phyloP scores from a whole-genome alignment of 2,329 filamentous ascomycete species.

The Achaetomium macrosporum region DNA sequence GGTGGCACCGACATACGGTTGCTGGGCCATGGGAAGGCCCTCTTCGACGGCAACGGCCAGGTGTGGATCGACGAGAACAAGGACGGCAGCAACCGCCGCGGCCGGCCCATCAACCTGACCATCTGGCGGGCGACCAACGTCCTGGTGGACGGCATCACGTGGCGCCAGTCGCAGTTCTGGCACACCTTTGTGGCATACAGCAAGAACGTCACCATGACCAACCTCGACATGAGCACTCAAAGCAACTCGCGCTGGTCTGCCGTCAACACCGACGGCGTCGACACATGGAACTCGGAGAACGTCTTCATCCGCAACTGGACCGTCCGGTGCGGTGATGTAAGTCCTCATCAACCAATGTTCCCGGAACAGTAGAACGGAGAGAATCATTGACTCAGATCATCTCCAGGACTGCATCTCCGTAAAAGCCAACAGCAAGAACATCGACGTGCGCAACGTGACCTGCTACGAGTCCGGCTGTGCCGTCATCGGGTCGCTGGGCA shows the following conservation, averaged over 20 bases:
- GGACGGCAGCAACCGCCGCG: constrained; percentile 36
- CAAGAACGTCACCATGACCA: constrained; percentile 46
- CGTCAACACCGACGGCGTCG: constrained; percentile 46
- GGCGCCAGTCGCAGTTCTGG: constrained; percentile 46
- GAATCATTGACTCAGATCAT: not conserved
- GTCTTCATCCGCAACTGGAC: constrained; percentile 42
- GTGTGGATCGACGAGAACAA: constrained; percentile 41
- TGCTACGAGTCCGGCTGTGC: constrained; percentile 37
- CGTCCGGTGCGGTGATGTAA: constrained; percentile 36
- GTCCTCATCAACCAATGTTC: constrained; percentile 1
- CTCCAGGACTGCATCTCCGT: constrained; percentile 36
- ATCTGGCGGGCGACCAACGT: constrained; percentile 42
- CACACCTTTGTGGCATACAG: constrained; percentile 41
- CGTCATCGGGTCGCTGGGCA: constrained; percentile 29
- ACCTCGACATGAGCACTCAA: constrained; percentile 46
- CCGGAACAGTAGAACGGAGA: not conserved
- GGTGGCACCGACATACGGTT: constrained; percentile 45
- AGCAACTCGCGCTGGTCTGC: constrained; percentile 37
- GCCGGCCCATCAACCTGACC: constrained; percentile 40
- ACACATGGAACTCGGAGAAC: constrained; percentile 46
- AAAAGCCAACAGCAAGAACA: constrained; percentile 37
- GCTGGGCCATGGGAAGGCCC: constrained; percentile 43
- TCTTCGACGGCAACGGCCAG: constrained; percentile 41
- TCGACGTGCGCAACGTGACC: constrained; percentile 32
- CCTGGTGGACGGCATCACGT: constrained; percentile 38